These are phyloP conservation scores for Tetrahymena elliotti DNA, from an alignment of 73 alveolate species.

Conservation along the genomic window DNA sequence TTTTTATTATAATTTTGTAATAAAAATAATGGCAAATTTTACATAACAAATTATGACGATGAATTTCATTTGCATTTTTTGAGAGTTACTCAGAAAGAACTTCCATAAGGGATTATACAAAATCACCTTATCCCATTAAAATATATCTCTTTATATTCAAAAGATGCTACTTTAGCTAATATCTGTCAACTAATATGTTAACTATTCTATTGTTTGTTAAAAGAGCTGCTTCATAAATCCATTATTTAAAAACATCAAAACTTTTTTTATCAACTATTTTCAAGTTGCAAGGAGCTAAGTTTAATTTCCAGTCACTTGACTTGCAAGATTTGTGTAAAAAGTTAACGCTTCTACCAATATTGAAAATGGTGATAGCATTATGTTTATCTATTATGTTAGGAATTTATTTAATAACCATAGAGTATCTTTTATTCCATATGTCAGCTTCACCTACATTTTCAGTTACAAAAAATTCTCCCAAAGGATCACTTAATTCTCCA, in stretches of 20 bases:
- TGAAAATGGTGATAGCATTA: slow-evolving; percentile 13
- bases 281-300: not conserved
- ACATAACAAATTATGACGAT: slow-evolving; percentile 72
- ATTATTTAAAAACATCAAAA: not conserved
- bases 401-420: slow-evolving; percentile 2
- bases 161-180: not conserved
- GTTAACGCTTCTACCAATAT: slow-evolving; percentile 33
- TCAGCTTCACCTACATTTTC: slow-evolving; percentile 25
- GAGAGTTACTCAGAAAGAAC: slow-evolving; percentile 68
- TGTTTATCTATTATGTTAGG: slow-evolving; percentile 10
- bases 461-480: slow-evolving; percentile 31
- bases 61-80: slow-evolving; percentile 78
- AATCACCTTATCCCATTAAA: slow-evolving; percentile 92
- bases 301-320: slow-evolving; percentile 10
- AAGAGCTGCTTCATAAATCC: not conserved
- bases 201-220: not conserved
- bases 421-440: slow-evolving; percentile 19
- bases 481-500: slow-evolving; percentile 10
- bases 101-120: slow-evolving; percentile 93
- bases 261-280: not conserved
- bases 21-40: slow-evolving; percentile 68
- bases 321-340: slow-evolving; percentile 21
- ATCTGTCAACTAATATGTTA: not conserved
- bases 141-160: slow-evolving; percentile 72
- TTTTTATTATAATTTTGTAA: not conserved